Percentiles rank a stretch among this genome's conserved stretches.
Evolutionary conservation across 2,329 filamentous ascomycete species (phyloP).

Genomic region (Fusarium sororula): DNA sequence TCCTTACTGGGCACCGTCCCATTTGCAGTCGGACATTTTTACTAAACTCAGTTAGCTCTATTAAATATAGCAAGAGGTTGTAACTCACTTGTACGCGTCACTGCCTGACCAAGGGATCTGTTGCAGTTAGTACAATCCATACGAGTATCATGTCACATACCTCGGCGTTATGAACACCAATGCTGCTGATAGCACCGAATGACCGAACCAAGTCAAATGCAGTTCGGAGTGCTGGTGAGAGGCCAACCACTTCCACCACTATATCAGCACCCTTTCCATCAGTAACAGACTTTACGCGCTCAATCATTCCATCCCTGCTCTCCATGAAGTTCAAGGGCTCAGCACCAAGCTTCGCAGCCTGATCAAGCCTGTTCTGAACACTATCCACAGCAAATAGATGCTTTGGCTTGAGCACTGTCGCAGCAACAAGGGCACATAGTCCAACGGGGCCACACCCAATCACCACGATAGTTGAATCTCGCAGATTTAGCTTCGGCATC

Average conservation of each 20-base stretch:
- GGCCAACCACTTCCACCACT: conserved; percentile 81
- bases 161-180: conserved; percentile 79
- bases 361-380: conserved; percentile 75
- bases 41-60: conserved; percentile 46
- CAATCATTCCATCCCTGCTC: conserved; percentile 70
- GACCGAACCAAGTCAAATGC: conserved; percentile 76
- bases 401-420: conserved; percentile 76
- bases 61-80: accelerated
- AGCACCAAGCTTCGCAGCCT: conserved; percentile 78
- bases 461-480: conserved; percentile 73
- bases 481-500: conserved; percentile 50
- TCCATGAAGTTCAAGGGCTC: conserved; percentile 82
- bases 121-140: background rate
- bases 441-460: conserved; percentile 89
- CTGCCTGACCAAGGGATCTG: conserved; percentile 73
- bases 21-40: conserved; percentile 82
- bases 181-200: conserved; percentile 77
- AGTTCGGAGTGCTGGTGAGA: conserved; percentile 73
- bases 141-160: conserved; percentile 49
- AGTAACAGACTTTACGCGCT: conserved; percentile 77
- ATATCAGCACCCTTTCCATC: conserved; percentile 85
- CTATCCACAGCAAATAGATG: conserved; percentile 82
- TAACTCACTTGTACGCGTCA: conserved; percentile 65
- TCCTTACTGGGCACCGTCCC: conserved; percentile 79
- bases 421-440: conserved; percentile 82